These are phyloP conservation scores for Gracilaria caudata DNA, from an alignment of 23 red algal genomes.

Conservation along the genomic window DNA sequence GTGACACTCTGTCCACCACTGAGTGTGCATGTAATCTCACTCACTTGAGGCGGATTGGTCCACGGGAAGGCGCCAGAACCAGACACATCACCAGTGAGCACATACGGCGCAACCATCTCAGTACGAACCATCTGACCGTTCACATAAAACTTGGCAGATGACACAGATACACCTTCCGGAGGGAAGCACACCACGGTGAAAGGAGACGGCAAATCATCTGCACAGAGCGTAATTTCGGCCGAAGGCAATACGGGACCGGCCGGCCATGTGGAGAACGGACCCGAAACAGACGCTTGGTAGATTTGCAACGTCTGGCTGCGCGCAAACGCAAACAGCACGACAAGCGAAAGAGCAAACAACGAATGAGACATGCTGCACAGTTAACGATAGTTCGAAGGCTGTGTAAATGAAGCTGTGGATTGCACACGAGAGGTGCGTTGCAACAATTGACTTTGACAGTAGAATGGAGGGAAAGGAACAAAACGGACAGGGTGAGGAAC, in stretches of 20 bases:
- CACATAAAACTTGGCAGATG: conserved; percentile 34
- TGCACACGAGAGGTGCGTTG: not conserved
- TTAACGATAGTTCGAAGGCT: too few relatives aligned
- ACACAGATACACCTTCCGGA: not conserved
- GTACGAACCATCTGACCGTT: conserved; percentile 15
- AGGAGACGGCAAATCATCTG: not conserved
- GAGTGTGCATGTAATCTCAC: not conserved
- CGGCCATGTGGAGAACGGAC: not conserved
- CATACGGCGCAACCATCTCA: conserved; percentile 28
- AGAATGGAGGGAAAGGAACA: not conserved
- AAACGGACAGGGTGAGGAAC: not conserved
- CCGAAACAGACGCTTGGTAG: conserved; percentile 22
- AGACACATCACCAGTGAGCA: conserved; percentile 24
- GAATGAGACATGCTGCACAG: not conserved
- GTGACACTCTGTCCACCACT: not conserved
- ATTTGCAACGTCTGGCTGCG: conserved; percentile 8
- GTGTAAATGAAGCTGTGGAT: not conserved
- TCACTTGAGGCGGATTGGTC: conserved; percentile 7
- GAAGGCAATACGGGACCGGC: not conserved
- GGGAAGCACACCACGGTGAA: conserved; percentile 25
- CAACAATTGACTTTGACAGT: not conserved
- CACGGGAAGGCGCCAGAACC: conserved; percentile 4
- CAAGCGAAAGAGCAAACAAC: not conserved
- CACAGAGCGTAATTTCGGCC: not conserved
- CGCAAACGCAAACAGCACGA: not conserved